These are phyloP conservation scores for Kalmanozyma brasiliensis DNA, from an alignment of 1,284 basidiomycete species.

Conservation along the genomic window DNA sequence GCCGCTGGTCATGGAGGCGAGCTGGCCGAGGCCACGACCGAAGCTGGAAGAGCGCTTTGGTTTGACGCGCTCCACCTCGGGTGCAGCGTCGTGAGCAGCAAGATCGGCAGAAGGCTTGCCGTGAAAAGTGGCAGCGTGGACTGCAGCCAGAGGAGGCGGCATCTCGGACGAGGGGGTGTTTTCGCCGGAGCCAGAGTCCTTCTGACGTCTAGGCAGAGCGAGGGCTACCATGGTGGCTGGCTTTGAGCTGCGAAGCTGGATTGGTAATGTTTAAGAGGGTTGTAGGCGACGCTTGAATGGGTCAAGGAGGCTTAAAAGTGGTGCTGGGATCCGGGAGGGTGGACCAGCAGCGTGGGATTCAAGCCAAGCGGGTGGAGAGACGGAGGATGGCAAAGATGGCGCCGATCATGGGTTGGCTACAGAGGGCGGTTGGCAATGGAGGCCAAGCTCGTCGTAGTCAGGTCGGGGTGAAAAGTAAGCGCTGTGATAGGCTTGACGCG, in stretches of 20 bases:
- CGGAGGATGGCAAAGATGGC: constrained; percentile 35
- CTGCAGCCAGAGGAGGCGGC: constrained; percentile 24
- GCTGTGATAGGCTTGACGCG: no score
- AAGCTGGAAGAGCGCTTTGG: constrained; percentile 59
- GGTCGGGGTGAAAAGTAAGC: no score
- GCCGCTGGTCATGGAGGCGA: constrained; percentile 47
- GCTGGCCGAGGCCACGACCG: constrained; percentile 51
- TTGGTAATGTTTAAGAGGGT: not conserved
- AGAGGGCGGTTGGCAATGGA: constrained; percentile 37
- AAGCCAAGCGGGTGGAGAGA: constrained; percentile 50
- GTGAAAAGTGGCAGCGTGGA: constrained; percentile 19
- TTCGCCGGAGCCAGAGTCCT: constrained; percentile 22
- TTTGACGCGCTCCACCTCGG: constrained; percentile 35
- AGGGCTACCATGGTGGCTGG: constrained; percentile 31
- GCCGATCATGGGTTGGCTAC: constrained; percentile 56
- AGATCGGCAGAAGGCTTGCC: constrained; percentile 27
- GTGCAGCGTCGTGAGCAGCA: constrained; percentile 8
- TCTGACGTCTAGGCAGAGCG: constrained; percentile 39
- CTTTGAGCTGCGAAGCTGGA: not conserved
- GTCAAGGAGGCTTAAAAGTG: constrained; percentile 49
- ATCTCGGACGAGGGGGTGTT: constrained; percentile 28
- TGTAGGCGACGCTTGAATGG: constrained; percentile 6
- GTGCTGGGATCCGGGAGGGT: constrained; percentile 36
- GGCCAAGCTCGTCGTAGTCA: constrained; percentile 39
- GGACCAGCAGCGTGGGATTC: constrained; percentile 46